Conservation (phyloP, 2,329 filamentous ascomycete genomes). For the Nectriaceae sp. region DNA sequence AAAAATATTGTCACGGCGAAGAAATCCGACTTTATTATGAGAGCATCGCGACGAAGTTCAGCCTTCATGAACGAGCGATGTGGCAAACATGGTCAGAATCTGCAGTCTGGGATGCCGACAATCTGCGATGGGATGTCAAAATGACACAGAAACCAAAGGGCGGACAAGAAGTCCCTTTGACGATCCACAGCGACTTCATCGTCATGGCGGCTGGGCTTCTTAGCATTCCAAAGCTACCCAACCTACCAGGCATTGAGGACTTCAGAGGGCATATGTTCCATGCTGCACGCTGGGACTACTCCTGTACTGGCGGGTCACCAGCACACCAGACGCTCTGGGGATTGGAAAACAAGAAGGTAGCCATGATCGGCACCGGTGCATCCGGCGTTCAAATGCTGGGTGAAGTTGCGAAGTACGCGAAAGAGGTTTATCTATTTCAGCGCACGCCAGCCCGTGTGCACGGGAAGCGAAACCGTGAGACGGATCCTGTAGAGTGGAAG, state of each 20-base stretch:
- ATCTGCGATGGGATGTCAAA: conserved; percentile 21
- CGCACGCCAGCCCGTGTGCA: conserved; percentile 51
- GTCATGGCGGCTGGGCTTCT: conserved; percentile 42
- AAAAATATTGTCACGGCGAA: conserved; percentile 45
- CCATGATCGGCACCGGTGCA: conserved; percentile 52
- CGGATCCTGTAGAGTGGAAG: conserved; percentile 43
- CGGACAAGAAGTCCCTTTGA: conserved; percentile 21
- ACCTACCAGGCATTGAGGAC: conserved; percentile 41
- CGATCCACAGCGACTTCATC: conserved; percentile 42
- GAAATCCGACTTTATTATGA: conserved; percentile 47
- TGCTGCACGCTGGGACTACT: conserved; percentile 49
- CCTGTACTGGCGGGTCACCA: conserved; percentile 42
- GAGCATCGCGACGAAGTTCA: conserved; percentile 43
- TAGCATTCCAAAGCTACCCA: conserved; percentile 43
- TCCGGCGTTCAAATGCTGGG: conserved; percentile 50
- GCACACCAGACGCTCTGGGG: conserved; percentile 43
- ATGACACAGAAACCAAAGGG: conserved; percentile 29
- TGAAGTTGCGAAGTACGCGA: conserved; percentile 46
- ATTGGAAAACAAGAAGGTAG: conserved; percentile 49
- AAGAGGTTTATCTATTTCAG: conserved; percentile 58
- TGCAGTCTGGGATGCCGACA: conserved; percentile 50
- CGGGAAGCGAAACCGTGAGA: conserved; percentile 39
- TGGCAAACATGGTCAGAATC: conserved; percentile 46
- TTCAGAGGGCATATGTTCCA: conserved; percentile 48
- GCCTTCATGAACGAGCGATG: conserved; percentile 36